Percentiles rank a stretch among this genome's conserved stretches.
phyloP scores from a whole-genome alignment of 75 land plant genomes.

The Isoetes taiwanensis region DNA sequence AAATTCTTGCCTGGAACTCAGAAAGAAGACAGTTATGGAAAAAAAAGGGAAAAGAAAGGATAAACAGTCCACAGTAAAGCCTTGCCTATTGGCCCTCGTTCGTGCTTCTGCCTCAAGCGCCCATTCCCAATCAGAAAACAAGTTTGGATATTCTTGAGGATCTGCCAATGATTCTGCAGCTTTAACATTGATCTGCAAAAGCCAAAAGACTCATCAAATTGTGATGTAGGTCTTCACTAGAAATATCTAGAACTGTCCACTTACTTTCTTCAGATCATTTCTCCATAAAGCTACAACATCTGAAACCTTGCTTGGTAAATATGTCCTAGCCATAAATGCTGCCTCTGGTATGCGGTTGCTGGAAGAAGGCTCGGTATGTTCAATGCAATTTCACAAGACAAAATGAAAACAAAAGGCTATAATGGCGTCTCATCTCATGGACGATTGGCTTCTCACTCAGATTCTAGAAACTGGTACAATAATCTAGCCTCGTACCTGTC shows the following conservation, averaged over 20 bases:
- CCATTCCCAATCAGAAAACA: slow-evolving; percentile 92
- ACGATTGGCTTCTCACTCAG: too few relatives aligned
- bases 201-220: too few relatives aligned
- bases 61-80: background rate
- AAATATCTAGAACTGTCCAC: background rate
- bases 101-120: slow-evolving; percentile 62
- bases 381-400: background rate
- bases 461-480: too few relatives aligned
- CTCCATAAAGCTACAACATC: slow-evolving; percentile 72
- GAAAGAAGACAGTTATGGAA: background rate
- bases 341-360: slow-evolving; percentile 98
- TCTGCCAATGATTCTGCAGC: slow-evolving; percentile 98
- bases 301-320: slow-evolving; percentile 94
- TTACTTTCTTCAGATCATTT: slow-evolving; percentile 74
- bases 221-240: too few relatives aligned
- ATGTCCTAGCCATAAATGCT: slow-evolving; percentile 92
- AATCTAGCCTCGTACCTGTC: background rate
- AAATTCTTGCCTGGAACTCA: slow-evolving; percentile 24
- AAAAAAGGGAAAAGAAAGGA: background rate
- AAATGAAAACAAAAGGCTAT: too few relatives aligned
- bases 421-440: too few relatives aligned
- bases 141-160: slow-evolving; percentile 87
- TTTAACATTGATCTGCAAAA: slow-evolving; percentile 64
- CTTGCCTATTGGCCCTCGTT: slow-evolving; percentile 47
- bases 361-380: background rate